Base-by-base conservation (phyloP, 352 stramenopile genomes). In the Phytophthora sojae region DNA sequence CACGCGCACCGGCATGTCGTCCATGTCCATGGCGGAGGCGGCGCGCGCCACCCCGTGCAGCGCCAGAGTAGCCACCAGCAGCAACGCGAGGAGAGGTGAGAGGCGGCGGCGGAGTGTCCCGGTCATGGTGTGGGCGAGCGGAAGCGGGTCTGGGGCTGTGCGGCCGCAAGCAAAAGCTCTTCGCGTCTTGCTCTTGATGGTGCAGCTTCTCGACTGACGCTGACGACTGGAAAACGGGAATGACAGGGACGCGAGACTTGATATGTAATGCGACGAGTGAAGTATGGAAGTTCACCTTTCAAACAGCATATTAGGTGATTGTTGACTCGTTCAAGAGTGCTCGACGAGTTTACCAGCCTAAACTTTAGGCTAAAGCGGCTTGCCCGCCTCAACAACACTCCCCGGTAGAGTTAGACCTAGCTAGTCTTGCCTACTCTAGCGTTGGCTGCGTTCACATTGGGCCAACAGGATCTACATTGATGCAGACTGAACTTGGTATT, bases 1-100 rank as follows among this genome's bases (percentile, higher is more conserved):
- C 35, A 77, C 75, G 50, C 69, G 50, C 69, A 92, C 84, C 49
- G 85, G 85, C 84, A 92, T 89, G 67, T 85, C 79, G 80, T 86
- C 81, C 76, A 82, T 85, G 47, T 73, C 50, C 32, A 78, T 77
- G 69, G 64, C 56, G n/a, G 29, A 42, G 59, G 23, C 32, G 37
- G 37, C 11, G 30, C 9, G 30, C 30, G 9, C 30, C 30, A 35
- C 6, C 37, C 30, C n/a, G 42, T 19, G 52, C 8, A 61, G 29
- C 17, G 66, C 42, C 50, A 58, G 63, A 39, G 71, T 23, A 9
- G 44, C 42, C 15, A 52, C 26, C 7, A 78, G 39, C 53, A 82
- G 57, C 47, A 71, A 17, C 42, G 67, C 30, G 45, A 73, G 23
- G 21, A 61, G 56, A 0, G 56, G 4, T 6, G 37, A 21, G 9